Evolutionary conservation across 345 rosid species (phyloP).

Genomic region (Murraya paniculata): DNA sequence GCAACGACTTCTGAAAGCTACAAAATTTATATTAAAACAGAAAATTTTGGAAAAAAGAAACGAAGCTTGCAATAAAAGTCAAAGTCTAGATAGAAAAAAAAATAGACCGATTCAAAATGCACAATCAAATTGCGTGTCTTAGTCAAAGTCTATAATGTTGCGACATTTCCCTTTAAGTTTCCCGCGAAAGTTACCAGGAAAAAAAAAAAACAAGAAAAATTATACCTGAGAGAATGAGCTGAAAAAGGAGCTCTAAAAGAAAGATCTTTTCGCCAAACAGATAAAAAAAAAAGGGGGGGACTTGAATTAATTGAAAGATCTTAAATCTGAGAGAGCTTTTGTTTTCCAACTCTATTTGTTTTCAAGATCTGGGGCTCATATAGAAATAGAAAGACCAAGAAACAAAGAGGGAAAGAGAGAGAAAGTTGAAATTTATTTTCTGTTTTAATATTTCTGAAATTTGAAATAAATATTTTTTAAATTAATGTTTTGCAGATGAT

Average conservation of each 20-base stretch:
- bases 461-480: neutral
- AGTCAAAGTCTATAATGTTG: neutral
- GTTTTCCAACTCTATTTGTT: neutral
- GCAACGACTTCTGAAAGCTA: slow-evolving; percentile 26
- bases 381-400: neutral
- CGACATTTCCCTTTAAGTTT: neutral
- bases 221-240: neutral
- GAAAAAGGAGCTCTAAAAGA: neutral
- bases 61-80: slow-evolving; percentile 11
- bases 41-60: neutral
- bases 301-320: slow-evolving; percentile 14
- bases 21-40: neutral
- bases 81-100: neutral
- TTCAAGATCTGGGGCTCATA: slow-evolving; percentile 31
- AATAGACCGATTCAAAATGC: slow-evolving; percentile 7
- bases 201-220: neutral
- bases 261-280: neutral
- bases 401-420: neutral
- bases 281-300: too few relatives aligned
- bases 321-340: neutral
- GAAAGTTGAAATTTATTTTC: neutral
- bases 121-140: neutral
- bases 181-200: slow-evolving; percentile 6
- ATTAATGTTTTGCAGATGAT: neutral
- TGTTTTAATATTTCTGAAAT: neutral